Evolutionary conservation across 331 rosid genomes (phyloP), one percentile per base, ranked within the genome.

Genomic region (Quercus lobata): DNA sequence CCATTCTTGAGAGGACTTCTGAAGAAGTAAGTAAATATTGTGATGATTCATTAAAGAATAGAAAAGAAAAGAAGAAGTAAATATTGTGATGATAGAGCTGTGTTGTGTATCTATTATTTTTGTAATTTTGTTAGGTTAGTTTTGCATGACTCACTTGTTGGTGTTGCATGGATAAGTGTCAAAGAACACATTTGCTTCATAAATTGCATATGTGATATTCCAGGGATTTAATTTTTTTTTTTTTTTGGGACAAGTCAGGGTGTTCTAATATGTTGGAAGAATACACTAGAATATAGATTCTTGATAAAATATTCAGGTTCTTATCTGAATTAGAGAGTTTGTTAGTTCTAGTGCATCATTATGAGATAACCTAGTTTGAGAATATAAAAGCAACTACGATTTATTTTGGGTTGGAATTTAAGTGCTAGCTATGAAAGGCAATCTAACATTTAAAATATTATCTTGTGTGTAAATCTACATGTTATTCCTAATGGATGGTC

Each of bases 1-100:
- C 99, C 99, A 41, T 93, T 92, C 79, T 88, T 96, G 24, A 75
- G 72, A 72, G 92, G 89, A 61, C 62, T 88, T 79, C 88, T 96
- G 74, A 34, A 82, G 85, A 84, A 79, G 99, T 96, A 84, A 89
- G 98, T 72, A 18, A 54, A 68, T 83, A 24, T 75, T 58, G 65
- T 4, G 49, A 66, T 34, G n/a, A 5, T 46, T 66, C 16, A 8
- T 41, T 41, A 41, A 41, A 41, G 11, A 41, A 8, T 8, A 41
- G 46, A 41, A 41, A 41, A 41, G 46, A 41, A 41, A 41, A 17
- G 72, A 66, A 18, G 19, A 66, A 66, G 18, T 19, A 29, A 34
- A 58, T 22, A 58, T 24, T 60, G 66, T 34, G 8, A 6, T 58
- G 57, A 25, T 71, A 44, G 58, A 8, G 29, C 46, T 15, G 22